Base-by-base conservation (phyloP, 208 protist genomes). In the Sergeia podlipaevii region DNA sequence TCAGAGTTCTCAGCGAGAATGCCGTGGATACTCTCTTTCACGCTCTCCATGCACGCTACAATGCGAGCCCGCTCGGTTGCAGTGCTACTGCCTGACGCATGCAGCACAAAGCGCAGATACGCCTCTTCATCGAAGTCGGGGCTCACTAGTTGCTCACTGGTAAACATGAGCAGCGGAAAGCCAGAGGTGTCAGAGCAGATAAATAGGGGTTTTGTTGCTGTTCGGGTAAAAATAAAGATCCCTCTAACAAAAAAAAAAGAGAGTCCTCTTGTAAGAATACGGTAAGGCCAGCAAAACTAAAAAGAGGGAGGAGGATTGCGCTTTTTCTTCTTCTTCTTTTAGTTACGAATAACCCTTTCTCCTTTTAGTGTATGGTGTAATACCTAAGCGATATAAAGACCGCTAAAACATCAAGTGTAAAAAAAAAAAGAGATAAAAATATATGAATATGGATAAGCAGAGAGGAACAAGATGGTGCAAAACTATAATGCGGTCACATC, bases 31-130 rank as follows among this genome's bases (percentile, higher is more conserved):
- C 70, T 59, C 41, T 74, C 53, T 52, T 66, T 66, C 30, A 88
- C 64, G 2, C 60, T 50, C 15, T 71, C 64, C 8, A 78, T 57
- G 60, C 85, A 93, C 27, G 51, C 39, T 30, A 66, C 36, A 5
- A 93, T 68, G 0, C 86, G 78, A 1, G 56, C 51, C 33, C 79
- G 71, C 49, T 93, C 85, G 26, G 58, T 62, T 32, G 62, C 48
- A 27, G 28, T 63, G 43, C 50, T 62, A 33, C 33, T 65, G 46
- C 38, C 24, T n/a, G 69, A 32, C 7, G 63, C 47, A 48, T 86
- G 86, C 32, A 94, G 70, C 7, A 70, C 63, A 55, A 90, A 86
- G 30, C 72, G 81, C 52, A 91, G 62, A 63, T 94, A 94, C 4
- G 72, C 79, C 27, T 70, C 71, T 60, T 84, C 76, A 45, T 94